Evolutionary conservation across 257 asterid genomes (phyloP).

Genomic region (Capsicum pubescens): DNA sequence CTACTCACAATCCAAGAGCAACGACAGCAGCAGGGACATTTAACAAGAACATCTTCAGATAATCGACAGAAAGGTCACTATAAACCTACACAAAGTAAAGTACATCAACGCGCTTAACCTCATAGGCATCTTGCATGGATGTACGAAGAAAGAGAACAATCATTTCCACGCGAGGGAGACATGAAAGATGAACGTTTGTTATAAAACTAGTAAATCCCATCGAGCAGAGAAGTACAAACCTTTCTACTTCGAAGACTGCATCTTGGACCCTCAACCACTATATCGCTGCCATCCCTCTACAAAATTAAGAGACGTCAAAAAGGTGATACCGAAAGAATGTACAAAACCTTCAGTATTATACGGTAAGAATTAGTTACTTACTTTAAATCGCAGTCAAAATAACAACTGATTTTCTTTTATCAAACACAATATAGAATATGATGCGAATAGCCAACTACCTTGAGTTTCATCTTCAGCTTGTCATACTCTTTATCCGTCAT

Average conservation of each 20-base stretch:
- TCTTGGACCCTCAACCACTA: slow-evolving; percentile 97
- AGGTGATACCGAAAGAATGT: not conserved
- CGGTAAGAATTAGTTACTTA: not conserved
- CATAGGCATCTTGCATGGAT: not conserved
- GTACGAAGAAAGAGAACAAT: not conserved
- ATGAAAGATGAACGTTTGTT: slow-evolving; percentile 26
- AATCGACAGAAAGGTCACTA: slow-evolving; percentile 92
- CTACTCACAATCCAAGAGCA: slow-evolving; percentile 88
- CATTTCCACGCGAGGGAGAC: not conserved
- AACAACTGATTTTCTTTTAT: not conserved
- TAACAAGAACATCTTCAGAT: slow-evolving; percentile 88
- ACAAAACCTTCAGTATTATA: not conserved
- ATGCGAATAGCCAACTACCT: slow-evolving; percentile 59
- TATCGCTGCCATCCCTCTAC: slow-evolving; percentile 86
- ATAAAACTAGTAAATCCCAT: not conserved
- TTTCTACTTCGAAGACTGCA: slow-evolving; percentile 96
- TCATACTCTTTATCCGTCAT: slow-evolving; percentile 81
- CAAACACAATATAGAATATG: not conserved
- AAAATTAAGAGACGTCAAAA: slow-evolving; percentile 31
- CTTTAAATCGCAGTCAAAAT: not conserved
- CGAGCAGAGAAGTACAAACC: slow-evolving; percentile 50
- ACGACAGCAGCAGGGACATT: slow-evolving; percentile 93
- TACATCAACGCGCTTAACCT: not conserved
- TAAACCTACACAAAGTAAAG: slow-evolving; percentile 66
- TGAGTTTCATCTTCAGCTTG: slow-evolving; percentile 77